These are phyloP conservation scores for Gloeostereum incarnatum DNA, from an alignment of 768 basidiomycete genomes.

Conservation along the genomic window DNA sequence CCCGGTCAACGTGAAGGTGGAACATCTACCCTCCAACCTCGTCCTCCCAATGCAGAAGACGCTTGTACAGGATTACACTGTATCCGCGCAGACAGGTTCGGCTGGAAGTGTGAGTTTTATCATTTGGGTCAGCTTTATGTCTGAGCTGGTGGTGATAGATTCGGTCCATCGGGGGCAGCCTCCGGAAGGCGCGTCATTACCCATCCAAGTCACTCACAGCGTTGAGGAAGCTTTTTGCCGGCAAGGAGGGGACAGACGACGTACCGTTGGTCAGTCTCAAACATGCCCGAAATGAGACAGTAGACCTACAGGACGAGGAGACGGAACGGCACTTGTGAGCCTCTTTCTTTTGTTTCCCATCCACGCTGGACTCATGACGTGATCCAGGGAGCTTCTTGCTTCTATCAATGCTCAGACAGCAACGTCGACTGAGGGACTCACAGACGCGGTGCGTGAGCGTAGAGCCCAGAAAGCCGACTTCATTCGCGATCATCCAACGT, in stretches of 20 bases:
- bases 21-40: slow-evolving; percentile 61
- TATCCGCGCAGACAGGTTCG: no score
- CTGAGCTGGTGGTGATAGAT: no score
- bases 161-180: no score
- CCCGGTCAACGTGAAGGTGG: slow-evolving; percentile 63
- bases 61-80: slow-evolving; percentile 56
- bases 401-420: slow-evolving; percentile 46
- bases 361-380: neutral
- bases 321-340: slow-evolving; percentile 71
- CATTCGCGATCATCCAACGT: slow-evolving; percentile 81
- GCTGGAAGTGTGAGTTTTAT: no score
- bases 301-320: slow-evolving; percentile 39
- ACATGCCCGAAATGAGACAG: slow-evolving; percentile 24
- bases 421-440: slow-evolving; percentile 31
- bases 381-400: slow-evolving; percentile 58
- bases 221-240: slow-evolving; percentile 60
- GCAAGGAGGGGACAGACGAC: slow-evolving; percentile 38
- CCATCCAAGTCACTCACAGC: slow-evolving; percentile 48
- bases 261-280: slow-evolving; percentile 53
- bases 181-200: slow-evolving; percentile 37
- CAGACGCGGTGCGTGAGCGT: slow-evolving; percentile 59
- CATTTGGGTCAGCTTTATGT: no score
- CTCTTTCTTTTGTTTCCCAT: slow-evolving; percentile 2
- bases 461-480: slow-evolving; percentile 78
- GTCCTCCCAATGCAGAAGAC: slow-evolving; percentile 76